phyloP scores from a whole-genome alignment of 2,329 filamentous ascomycete species.

The Colletotrichum sp. region DNA sequence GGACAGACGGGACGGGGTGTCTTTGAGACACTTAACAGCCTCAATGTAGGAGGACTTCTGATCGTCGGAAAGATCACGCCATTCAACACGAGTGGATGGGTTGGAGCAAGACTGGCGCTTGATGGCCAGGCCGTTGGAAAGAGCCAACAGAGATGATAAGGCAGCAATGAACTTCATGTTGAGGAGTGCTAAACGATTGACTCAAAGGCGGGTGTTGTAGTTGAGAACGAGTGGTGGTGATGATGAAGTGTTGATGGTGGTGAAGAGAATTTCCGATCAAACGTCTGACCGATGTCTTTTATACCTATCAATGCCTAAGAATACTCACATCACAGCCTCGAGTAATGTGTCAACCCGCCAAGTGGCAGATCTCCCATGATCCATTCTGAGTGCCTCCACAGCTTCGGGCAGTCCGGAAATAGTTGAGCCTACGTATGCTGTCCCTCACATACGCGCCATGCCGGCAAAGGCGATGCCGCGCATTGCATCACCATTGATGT shows the following conservation, averaged over 20 bases:
- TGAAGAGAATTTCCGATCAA: not conserved
- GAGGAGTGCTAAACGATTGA: not conserved
- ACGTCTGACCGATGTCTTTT: not conserved
- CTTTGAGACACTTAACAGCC: not conserved
- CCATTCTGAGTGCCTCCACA: not conserved
- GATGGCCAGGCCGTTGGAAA: not conserved
- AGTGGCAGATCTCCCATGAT: not conserved
- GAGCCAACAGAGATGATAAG: not conserved
- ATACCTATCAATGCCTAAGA: not conserved
- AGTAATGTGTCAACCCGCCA: not conserved
- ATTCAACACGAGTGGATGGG: not conserved
- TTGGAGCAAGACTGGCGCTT: not conserved
- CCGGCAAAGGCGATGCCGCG: not conserved
- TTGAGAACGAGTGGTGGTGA: not conserved
- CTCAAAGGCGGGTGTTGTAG: not conserved
- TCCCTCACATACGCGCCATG: not conserved
- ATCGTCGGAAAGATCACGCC: not conserved
- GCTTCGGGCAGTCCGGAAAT: not conserved
- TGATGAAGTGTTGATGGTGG: not conserved
- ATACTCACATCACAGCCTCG: not conserved
- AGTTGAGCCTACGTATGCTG: not conserved
- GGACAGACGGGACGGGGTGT: not conserved
- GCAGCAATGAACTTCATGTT: not conserved
- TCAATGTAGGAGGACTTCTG: not conserved
- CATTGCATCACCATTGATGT: not conserved